Evolutionary conservation across 2,329 filamentous ascomycete genomes (phyloP), one percentile per base, ranked within the genome.

Genomic region (Peltaster fructicola): DNA sequence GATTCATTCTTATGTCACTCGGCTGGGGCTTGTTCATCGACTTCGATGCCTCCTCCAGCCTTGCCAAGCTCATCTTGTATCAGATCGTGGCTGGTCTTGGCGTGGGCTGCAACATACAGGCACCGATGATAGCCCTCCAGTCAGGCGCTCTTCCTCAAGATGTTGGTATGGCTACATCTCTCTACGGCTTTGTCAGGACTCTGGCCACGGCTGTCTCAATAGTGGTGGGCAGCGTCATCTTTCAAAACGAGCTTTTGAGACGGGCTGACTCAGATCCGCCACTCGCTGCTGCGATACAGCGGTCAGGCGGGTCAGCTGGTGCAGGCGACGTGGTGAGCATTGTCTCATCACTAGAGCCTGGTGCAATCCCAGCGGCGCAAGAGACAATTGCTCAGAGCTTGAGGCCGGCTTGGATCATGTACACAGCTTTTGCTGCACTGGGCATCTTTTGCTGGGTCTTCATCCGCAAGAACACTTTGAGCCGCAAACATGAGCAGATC

Each of bases 191-290:
- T 41, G 57, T 70, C 7, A 65, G 74, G 11, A 73, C 73, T 35
- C 52, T 81, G 4, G 68, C 67, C 8, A 75, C 68, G 0, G 63
- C 71, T 1, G 62, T 73, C 14, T 69, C 68, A 1, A 61, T 79
- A 25, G 73, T 79, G 2, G 56, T 81, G 15, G 77, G 77, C 9
- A 69, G 72, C 7, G 72, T 78, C 19, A 61, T 82, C 16, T 80
- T 82, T 51, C 69, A 79, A 50, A 80, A 81, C 41, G 53, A 62
- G 30, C 75, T 78, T 10, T 5, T 6, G 19, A 20, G 13, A 20
- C 10, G 19, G 8, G 10, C 19, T 7, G 6, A 6, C 10, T 13
- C 13, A 10, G 19, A 11, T 20, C 19, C 10, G 19, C 3, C 10
- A 20, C 19, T 20, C 8, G 19, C 10, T 9, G 10, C 19, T 8